A percentile compares a stretch with the other conserved stretches of the same genome.
Evolutionary conservation across 2,329 filamentous ascomycete species (phyloP).

Genomic region (Diaporthe vaccinii): DNA sequence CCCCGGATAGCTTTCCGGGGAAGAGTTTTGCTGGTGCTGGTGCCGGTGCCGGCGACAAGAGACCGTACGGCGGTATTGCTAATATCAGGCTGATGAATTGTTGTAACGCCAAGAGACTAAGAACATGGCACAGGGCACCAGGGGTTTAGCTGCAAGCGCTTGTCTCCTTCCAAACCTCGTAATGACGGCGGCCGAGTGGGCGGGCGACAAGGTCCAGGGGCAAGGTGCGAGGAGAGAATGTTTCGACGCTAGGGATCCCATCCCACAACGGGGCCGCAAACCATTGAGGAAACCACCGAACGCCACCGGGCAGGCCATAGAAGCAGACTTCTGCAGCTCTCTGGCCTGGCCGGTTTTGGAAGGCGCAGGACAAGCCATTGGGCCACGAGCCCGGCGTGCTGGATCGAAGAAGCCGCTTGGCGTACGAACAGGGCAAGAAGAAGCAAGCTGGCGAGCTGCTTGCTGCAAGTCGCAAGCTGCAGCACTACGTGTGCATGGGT

Average conservation of each 20-base stretch:
- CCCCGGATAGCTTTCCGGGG: neutral
- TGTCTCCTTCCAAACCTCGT: conserved; percentile 35
- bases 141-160: conserved; percentile 16
- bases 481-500: conserved; percentile 11
- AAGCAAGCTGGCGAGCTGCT: conserved; percentile 20
- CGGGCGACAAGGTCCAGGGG: conserved; percentile 14
- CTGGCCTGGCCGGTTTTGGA: conserved; percentile 7
- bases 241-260: conserved; percentile 31
- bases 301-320: conserved; percentile 21
- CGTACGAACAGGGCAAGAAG: conserved; percentile 15
- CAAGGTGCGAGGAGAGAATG: conserved; percentile 10
- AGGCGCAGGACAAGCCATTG: conserved; percentile 30
- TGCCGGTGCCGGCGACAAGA: neutral
- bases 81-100: conserved; percentile 23
- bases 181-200: conserved; percentile 13
- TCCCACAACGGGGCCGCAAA: conserved; percentile 15
- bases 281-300: conserved; percentile 28
- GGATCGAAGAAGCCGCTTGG: conserved; percentile 16
- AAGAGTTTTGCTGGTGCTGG: conserved; percentile 9
- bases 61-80: conserved; percentile 15
- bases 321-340: neutral
- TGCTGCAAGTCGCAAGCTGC: conserved; percentile 25
- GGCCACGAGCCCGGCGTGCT: conserved; percentile 21
- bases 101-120: conserved; percentile 39
- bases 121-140: conserved; percentile 35